Conservation (phyloP, 306 rosid species). For the Geum urbanum region DNA sequence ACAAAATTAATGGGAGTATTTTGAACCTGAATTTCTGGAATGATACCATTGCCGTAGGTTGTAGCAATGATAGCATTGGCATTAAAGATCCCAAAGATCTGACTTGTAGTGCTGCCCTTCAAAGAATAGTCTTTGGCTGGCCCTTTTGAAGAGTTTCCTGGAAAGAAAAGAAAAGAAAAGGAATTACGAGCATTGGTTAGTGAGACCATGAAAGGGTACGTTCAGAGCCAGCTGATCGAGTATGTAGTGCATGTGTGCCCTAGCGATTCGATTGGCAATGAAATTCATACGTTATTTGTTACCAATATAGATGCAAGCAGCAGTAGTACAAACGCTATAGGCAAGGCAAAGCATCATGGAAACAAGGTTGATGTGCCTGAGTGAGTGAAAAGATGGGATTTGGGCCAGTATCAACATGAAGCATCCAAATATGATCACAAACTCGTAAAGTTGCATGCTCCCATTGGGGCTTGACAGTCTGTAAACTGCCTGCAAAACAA, state of each 20-base stretch:
- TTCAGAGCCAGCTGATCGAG: too few species aligned
- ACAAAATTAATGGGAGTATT: too few species aligned
- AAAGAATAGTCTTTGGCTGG: slow-evolving; percentile 61
- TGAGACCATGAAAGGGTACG: too few species aligned
- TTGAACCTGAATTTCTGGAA: slow-evolving; percentile 92
- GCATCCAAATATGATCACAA: slow-evolving; percentile 67
- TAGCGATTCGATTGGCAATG: too few species aligned
- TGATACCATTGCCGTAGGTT: slow-evolving; percentile 71
- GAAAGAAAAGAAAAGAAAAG: too few species aligned
- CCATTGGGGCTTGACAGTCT: slow-evolving; percentile 50
- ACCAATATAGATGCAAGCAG: slow-evolving; percentile 58
- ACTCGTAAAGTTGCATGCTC: slow-evolving; percentile 55
- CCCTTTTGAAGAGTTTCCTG: slow-evolving; percentile 60
- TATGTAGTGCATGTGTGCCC: background rate
- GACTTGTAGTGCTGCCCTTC: slow-evolving; percentile 37
- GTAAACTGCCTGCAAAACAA: slow-evolving; percentile 51
- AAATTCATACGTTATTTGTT: too few species aligned
- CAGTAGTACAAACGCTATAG: slow-evolving; percentile 60
- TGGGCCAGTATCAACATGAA: slow-evolving; percentile 74
- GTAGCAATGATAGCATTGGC: slow-evolving; percentile 80
- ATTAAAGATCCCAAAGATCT: slow-evolving; percentile 60
- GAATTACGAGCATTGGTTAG: too few species aligned
- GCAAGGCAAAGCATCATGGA: slow-evolving; percentile 52
- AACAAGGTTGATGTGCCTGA: slow-evolving; percentile 65
- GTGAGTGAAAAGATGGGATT: slow-evolving; percentile 73